Evolutionary conservation across 2,329 filamentous ascomycete species (phyloP), one percentile per base, ranked within the genome.

Genomic region (Aspergillus awamori): DNA sequence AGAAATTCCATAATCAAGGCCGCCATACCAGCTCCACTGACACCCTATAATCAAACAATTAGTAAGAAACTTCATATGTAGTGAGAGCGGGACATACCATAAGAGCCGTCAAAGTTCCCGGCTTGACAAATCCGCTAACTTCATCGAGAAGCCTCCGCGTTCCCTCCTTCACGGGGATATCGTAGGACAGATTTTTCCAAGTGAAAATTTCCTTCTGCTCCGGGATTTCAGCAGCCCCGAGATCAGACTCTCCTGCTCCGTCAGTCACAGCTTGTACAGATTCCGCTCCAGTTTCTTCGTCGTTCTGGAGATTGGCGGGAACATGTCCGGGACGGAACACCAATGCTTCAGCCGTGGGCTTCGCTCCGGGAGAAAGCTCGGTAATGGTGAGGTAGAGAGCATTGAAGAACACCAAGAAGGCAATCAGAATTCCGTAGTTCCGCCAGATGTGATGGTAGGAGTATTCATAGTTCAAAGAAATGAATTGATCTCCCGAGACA

Each of bases 101-200:
- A 2, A 86, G 67, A 5, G 79, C 81, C 8, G 79, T 84, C 20
- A 85, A 71, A 1, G 77, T 81, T 5, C 82, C 83, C n/a, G 82
- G 82, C 65, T 82, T 83, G 6, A 84, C 81, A 69, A 74, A 85
- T 8, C 76, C 83, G 30, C 76, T 77, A 3, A 86, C 80, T 57
- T 83, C 70, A 60, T 85, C 81, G 1, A 86, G 72, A 30, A 65
- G 89, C 36, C 89, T 85, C 8, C 91, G 84, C 1, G 82, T 78
- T 66, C 92, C 86, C 10, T 82, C 82, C 79, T 94, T 94, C 76
- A 95, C 91, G 65, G 85, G 85, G 73, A 92, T 88, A 61, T 91
- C 87, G 67, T 90, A 96, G 76, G 87, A 91, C 0, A 96, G 87
- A 67, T 93, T 83, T 65, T 87, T 84, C 92, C 92, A 96, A 70